These are phyloP conservation scores for Simmondsia chinensis DNA, from an alignment of 148 eudicot species.

Conservation along the genomic window DNA sequence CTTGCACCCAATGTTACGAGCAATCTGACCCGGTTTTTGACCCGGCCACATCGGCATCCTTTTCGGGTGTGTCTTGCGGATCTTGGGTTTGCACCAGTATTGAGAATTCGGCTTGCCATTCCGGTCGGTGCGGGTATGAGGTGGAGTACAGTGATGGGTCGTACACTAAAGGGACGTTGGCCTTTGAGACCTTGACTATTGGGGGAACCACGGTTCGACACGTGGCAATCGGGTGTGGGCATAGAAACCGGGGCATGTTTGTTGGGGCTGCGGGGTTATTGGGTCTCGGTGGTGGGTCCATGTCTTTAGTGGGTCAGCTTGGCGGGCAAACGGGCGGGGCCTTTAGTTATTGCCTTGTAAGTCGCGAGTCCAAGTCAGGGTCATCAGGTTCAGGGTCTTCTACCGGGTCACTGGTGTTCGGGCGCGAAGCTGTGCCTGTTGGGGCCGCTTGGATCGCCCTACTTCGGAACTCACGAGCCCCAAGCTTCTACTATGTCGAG, in stretches of 20 bases:
- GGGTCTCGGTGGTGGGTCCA: conserved; percentile 78
- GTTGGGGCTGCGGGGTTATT: conserved; percentile 80
- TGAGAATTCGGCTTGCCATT: conserved; percentile 45
- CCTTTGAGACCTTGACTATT: conserved; percentile 67
- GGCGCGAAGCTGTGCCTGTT: conserved; percentile 53
- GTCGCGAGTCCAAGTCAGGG: conserved; percentile 43
- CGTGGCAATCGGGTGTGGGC: conserved; percentile 92
- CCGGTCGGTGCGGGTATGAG: conserved; percentile 60
- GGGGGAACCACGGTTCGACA: conserved; percentile 36
- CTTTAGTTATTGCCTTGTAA: conserved; percentile 68
- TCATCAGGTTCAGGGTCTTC: too few relatives aligned
- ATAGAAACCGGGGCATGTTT: conserved; percentile 77
- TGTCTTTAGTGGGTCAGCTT: conserved; percentile 79
- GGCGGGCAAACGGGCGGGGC: conserved; percentile 84
- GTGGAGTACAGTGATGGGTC: conserved; percentile 82
- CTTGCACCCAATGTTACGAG: conserved; percentile 61
- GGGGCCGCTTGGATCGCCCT: conserved; percentile 89
- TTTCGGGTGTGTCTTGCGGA: conserved; percentile 45
- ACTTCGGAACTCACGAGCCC: conserved; percentile 47
- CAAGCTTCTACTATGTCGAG: conserved; percentile 64
- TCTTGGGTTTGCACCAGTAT: conserved; percentile 50
- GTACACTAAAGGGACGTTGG: conserved; percentile 73
- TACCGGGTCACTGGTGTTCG: conserved; percentile 69
- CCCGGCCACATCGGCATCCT: conserved; percentile 69
- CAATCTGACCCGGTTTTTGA: conserved; percentile 93